Conservation (phyloP, 2,329 filamentous ascomycete species). For the Aspergillus hortae region DNA sequence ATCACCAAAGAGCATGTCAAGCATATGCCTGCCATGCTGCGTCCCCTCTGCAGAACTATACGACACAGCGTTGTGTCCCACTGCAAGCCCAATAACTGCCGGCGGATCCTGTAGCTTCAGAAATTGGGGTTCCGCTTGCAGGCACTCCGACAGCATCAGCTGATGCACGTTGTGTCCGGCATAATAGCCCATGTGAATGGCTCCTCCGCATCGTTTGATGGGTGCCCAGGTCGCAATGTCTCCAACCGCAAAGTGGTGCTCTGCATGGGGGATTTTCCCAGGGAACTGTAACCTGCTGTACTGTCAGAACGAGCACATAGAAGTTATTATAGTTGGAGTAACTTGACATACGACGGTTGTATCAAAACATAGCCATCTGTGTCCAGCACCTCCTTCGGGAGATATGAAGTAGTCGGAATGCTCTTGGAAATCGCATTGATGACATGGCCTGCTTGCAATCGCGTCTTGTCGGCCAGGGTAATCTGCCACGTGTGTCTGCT, state of each 20-base stretch:
- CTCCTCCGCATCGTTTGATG: slow-evolving; percentile 74
- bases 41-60: slow-evolving; percentile 59
- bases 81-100: slow-evolving; percentile 66
- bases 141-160: slow-evolving; percentile 49
- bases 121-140: slow-evolving; percentile 43
- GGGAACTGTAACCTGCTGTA: slow-evolving; percentile 53
- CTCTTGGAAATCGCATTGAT: slow-evolving; percentile 66
- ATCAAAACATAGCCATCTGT: slow-evolving; percentile 65
- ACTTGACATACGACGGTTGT: slow-evolving; percentile 39
- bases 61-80: slow-evolving; percentile 66
- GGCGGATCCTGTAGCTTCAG: slow-evolving; percentile 53
- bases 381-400: slow-evolving; percentile 59
- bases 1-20: slow-evolving; percentile 59
- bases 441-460: slow-evolving; percentile 61
- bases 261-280: slow-evolving; percentile 52
- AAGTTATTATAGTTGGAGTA: background rate
- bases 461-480: slow-evolving; percentile 58
- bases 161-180: slow-evolving; percentile 66
- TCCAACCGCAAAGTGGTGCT: slow-evolving; percentile 64
- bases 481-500: slow-evolving; percentile 36
- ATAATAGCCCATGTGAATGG: slow-evolving; percentile 69
- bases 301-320: background rate
- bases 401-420: slow-evolving; percentile 59
- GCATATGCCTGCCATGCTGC: slow-evolving; percentile 11
- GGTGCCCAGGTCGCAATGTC: slow-evolving; percentile 70